Evolutionary conservation across 2,329 filamentous ascomycete species (phyloP).

Genomic region (Scedosporium minutisporum): DNA sequence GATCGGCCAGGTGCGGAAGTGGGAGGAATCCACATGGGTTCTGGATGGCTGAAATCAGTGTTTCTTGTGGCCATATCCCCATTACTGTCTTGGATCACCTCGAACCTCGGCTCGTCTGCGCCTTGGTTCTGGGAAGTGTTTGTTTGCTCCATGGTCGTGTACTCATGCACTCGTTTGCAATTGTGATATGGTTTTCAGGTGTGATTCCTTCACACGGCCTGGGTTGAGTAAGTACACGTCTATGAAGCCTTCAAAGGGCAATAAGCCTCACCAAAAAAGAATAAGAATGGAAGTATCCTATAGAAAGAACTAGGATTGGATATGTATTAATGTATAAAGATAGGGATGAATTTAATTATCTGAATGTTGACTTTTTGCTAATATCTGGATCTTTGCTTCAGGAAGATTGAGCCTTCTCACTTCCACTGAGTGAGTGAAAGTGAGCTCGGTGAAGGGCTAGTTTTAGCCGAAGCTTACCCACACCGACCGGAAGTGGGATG

Average conservation of each 20-base stretch:
- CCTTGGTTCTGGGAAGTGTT: background rate
- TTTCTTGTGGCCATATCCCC: background rate
- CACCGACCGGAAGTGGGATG: background rate
- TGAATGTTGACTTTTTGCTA: background rate
- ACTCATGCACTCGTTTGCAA: background rate
- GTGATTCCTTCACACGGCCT: background rate
- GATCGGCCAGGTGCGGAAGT: background rate
- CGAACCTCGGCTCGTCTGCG: background rate
- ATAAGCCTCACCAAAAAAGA: background rate
- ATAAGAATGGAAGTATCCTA: too few species aligned
- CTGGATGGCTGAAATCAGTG: constrained; percentile 1
- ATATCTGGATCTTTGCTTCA: background rate
- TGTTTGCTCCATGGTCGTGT: background rate
- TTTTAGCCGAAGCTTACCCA: background rate
- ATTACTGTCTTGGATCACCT: background rate
- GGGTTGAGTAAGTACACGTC: background rate
- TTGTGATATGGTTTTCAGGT: background rate
- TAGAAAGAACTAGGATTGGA: background rate
- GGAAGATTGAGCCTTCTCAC: too few species aligned
- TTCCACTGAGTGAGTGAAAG: constrained; percentile 5
- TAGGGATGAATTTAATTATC: background rate
- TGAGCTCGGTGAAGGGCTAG: constrained; percentile 8
- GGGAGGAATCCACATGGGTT: background rate
- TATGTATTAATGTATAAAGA: background rate
- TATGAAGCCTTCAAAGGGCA: background rate